These are phyloP conservation scores for Phytophthora crassamura DNA, from an alignment of 352 stramenopile species.

Conservation along the genomic window DNA sequence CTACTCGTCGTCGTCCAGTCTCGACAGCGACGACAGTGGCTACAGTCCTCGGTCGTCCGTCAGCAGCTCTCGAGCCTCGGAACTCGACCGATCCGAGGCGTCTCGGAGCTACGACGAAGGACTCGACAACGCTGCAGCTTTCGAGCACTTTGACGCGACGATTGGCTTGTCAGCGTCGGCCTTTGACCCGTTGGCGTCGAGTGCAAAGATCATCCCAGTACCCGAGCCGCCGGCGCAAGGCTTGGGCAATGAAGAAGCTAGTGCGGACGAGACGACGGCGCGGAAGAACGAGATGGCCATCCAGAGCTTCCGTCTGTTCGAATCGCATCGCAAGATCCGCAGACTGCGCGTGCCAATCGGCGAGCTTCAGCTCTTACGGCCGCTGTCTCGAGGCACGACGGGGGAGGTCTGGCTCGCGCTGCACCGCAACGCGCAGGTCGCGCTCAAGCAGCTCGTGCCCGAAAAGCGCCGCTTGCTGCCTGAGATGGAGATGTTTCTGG, in stretches of 20 bases:
- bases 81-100: conserved; percentile 14
- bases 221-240: conserved; percentile 7
- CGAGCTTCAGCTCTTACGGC: conserved; percentile 61
- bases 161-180: conserved; percentile 67
- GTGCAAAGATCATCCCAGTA: conserved; percentile 36
- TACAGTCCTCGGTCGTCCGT: conserved; percentile 32
- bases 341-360: conserved; percentile 53
- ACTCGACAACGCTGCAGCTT: conserved; percentile 53
- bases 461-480: conserved; percentile 57
- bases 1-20: conserved; percentile 29
- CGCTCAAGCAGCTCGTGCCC: conserved; percentile 71
- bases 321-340: conserved; percentile 67
- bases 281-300: conserved; percentile 63
- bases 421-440: conserved; percentile 52
- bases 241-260: not conserved
- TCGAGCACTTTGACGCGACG: conserved; percentile 63
- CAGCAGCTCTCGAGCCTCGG: conserved; percentile 10
- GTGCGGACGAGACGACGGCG: conserved; percentile 27
- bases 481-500: conserved; percentile 80
- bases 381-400: conserved; percentile 58
- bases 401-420: conserved; percentile 81
- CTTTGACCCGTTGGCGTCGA: conserved; percentile 49
- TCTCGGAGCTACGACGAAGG: conserved; percentile 38
- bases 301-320: conserved; percentile 67
- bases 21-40: conserved; percentile 31